Evolutionary conservation across 495 filamentous ascomycete species (phyloP).

Genomic region (Neurospora discreta): DNA sequence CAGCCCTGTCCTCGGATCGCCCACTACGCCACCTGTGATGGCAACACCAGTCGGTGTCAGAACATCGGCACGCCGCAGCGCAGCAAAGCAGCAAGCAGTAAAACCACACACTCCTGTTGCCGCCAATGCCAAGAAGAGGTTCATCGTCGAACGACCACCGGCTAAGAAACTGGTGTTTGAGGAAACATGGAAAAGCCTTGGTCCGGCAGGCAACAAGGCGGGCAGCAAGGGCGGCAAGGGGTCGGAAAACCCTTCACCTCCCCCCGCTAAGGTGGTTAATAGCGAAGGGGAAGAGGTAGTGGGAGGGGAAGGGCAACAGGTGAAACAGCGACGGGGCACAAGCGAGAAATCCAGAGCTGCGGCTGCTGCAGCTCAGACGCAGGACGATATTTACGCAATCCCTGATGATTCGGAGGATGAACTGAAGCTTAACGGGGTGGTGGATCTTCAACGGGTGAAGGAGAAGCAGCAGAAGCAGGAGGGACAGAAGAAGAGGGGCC

Average conservation of each 20-base stretch:
- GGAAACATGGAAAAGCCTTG: background rate
- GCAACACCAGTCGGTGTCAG: background rate
- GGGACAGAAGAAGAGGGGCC: background rate
- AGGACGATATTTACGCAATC: conserved; percentile 26
- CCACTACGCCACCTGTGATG: background rate
- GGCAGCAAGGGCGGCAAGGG: background rate
- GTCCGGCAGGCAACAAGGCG: background rate
- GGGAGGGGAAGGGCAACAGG: background rate
- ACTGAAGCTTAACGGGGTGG: background rate
- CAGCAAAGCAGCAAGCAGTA: background rate
- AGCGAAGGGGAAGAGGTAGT: background rate
- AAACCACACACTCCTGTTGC: background rate
- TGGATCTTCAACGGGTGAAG: background rate
- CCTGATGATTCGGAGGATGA: conserved; percentile 32
- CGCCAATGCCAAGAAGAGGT: background rate
- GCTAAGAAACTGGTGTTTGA: background rate
- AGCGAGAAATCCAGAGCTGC: background rate
- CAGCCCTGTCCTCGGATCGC: background rate
- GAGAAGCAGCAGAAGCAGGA: background rate
- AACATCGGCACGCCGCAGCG: background rate
- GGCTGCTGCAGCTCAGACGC: background rate
- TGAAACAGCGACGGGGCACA: background rate
- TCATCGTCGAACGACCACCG: background rate
- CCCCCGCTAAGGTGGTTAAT: background rate
- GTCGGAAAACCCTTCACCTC: background rate